A percentile compares a stretch with the other conserved stretches of the same genome.
These are phyloP conservation scores for Yamadazyma takamatsuzukensis DNA, from an alignment of 805 yeast genomes.

Conservation along the genomic window DNA sequence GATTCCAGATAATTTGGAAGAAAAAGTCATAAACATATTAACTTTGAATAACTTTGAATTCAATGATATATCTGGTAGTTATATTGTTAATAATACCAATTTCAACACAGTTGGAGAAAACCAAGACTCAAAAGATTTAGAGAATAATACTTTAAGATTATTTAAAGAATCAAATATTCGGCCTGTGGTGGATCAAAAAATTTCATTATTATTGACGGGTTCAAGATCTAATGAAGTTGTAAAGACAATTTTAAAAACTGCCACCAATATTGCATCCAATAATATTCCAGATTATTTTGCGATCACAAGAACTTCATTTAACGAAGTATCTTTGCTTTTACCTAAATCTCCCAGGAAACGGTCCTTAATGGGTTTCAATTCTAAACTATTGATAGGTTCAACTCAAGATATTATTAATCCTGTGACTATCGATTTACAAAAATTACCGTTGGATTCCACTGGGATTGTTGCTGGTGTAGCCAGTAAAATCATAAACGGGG, in stretches of 20 bases:
- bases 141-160: conserved; percentile 30
- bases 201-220: conserved; percentile 52
- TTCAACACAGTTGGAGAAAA: background rate
- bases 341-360: conserved; percentile 39
- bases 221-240: conserved; percentile 50
- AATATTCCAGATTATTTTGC: conserved; percentile 45
- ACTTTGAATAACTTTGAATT: conserved; percentile 41
- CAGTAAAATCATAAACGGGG: conserved; percentile 38
- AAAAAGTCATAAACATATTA: conserved; percentile 44
- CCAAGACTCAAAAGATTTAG: conserved; percentile 16
- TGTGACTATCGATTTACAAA: conserved; percentile 48
- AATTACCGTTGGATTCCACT: conserved; percentile 54
- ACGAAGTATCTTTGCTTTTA: conserved; percentile 47
- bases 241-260: conserved; percentile 40
- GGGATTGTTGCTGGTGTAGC: conserved; percentile 71
- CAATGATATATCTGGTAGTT: conserved; percentile 43
- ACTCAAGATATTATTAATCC: conserved; percentile 56
- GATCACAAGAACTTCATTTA: conserved; percentile 48
- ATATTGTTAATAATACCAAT: conserved; percentile 21
- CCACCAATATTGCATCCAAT: conserved; percentile 31
- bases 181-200: conserved; percentile 41
- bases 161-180: conserved; percentile 35
- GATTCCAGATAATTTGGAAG: conserved; percentile 46
- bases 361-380: conserved; percentile 35
- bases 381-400: conserved; percentile 49